Conservation (phyloP, 202 grass and related monocot genomes). For the Schoenoplectus triqueter region DNA sequence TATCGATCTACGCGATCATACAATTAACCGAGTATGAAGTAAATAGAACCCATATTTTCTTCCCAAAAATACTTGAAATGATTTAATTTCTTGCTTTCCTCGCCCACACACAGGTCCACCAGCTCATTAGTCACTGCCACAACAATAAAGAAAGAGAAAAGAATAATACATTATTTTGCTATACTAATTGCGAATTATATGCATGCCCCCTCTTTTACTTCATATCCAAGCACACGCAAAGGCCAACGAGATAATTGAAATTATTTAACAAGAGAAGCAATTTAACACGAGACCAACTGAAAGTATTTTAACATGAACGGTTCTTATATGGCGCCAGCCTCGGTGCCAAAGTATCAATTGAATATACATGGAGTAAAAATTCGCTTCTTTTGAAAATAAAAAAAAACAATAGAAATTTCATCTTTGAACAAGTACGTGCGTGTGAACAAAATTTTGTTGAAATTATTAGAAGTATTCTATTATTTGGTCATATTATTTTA, state of each 20-base stretch:
- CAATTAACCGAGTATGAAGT: too few relatives aligned
- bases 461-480: background rate
- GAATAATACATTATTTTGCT: background rate
- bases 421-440: background rate
- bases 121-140: background rate
- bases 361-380: background rate
- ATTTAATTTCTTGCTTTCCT: background rate
- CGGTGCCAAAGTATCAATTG: background rate
- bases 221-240: background rate
- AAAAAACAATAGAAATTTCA: background rate
- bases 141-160: background rate
- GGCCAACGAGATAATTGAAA: background rate
- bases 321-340: background rate
- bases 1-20: too few relatives aligned
- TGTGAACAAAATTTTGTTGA: background rate
- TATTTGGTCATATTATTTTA: too few relatives aligned
- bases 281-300: too few relatives aligned
- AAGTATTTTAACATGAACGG: background rate
- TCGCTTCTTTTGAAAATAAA: background rate
- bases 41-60: too few relatives aligned
- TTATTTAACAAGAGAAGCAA: background rate
- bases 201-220: background rate
- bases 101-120: background rate
- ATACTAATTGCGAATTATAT: background rate
- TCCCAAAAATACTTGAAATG: background rate